Evolutionary conservation across 2,329 filamentous ascomycete species (phyloP).

Genomic region (Cercospora sesami): DNA sequence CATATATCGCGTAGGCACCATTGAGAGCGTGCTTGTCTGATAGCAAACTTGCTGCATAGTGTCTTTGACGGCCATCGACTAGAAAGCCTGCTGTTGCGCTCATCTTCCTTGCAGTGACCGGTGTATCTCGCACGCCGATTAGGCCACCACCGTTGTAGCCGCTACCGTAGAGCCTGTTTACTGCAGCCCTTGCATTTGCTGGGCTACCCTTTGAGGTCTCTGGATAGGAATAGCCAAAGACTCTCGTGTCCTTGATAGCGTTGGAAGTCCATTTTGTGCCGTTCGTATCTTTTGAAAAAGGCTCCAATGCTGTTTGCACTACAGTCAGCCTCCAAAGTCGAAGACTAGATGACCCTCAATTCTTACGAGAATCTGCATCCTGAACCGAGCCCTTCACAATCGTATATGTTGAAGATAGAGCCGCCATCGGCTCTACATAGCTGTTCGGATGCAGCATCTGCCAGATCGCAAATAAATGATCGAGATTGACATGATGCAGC

Average conservation of each 20-base stretch:
- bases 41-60: constrained; percentile 69
- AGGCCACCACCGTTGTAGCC: constrained; percentile 34
- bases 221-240: constrained; percentile 73
- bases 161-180: constrained; percentile 65
- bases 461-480: constrained; percentile 75
- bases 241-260: constrained; percentile 57
- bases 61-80: constrained; percentile 50
- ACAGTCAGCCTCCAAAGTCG: constrained; percentile 5
- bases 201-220: constrained; percentile 55
- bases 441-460: constrained; percentile 67
- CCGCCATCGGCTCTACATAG: constrained; percentile 61
- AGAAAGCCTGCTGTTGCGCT: constrained; percentile 34
- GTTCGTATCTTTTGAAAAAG: constrained; percentile 62
- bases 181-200: constrained; percentile 49
- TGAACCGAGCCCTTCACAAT: constrained; percentile 53
- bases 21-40: constrained; percentile 61
- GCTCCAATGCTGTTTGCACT: constrained; percentile 37
- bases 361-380: constrained; percentile 35
- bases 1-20: constrained; percentile 63
- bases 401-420: constrained; percentile 61
- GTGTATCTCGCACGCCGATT: constrained; percentile 16
- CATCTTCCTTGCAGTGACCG: constrained; percentile 15
- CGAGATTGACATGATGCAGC: constrained; percentile 72
- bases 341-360: no score
- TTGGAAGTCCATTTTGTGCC: constrained; percentile 70